A percentile compares a stretch with the other conserved stretches of the same genome.
Evolutionary conservation across 2,329 filamentous ascomycete genomes (phyloP).

Genomic region (Pseudogymnoascus verrucosus): DNA sequence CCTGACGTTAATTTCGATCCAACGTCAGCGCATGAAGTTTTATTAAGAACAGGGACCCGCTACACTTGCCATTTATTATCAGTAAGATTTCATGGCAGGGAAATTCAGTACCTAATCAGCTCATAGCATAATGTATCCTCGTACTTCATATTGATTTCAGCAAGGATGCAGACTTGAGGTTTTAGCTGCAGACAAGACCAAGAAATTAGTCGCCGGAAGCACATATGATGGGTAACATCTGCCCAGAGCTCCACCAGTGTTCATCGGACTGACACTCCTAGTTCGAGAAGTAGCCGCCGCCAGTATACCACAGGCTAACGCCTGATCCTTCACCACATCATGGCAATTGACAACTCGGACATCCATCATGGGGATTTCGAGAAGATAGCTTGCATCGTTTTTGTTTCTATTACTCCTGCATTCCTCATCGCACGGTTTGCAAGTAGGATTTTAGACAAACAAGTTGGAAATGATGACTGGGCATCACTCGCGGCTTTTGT

Average conservation of each 20-base stretch:
- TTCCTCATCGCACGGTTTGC: conserved; percentile 13
- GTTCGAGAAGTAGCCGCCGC: not conserved
- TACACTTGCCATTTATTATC: not conserved
- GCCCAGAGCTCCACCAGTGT: not conserved
- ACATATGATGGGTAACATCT: not conserved
- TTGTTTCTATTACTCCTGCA: conserved; percentile 9
- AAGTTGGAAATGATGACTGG: conserved; percentile 15
- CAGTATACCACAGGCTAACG: not conserved
- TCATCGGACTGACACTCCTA: not conserved
- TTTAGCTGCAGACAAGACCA: not conserved
- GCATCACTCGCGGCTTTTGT: conserved; percentile 13
- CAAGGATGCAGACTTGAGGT: not conserved
- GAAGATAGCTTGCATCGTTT: conserved; percentile 13
- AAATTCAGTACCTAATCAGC: not conserved
- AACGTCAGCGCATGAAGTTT: not conserved
- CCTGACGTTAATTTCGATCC: not conserved
- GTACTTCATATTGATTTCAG: not conserved
- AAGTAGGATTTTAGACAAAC: conserved; percentile 14
- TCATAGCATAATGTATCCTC: not conserved
- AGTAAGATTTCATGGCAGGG: not conserved
- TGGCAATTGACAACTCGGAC: conserved; percentile 13
- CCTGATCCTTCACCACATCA: not conserved
- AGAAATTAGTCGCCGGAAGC: not conserved
- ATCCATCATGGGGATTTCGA: conserved; percentile 15
- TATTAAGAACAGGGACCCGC: not conserved